Base-by-base conservation (phyloP, 495 filamentous ascomycete species). In the Penicillium simplicissimum region DNA sequence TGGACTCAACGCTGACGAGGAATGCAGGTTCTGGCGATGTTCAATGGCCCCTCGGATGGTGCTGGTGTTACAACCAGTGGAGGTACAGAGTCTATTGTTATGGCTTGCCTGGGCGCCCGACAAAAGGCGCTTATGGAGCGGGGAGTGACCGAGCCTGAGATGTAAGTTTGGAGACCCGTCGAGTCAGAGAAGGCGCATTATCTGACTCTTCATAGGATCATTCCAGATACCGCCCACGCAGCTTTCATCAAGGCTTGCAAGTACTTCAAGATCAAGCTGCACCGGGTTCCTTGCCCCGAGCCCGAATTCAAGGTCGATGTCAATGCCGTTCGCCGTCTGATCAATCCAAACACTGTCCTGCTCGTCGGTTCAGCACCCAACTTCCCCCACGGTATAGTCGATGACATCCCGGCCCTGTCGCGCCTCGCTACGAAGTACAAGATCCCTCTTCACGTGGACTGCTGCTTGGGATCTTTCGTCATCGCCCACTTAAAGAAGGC, bases 381-480 rank as follows among this genome's bases (percentile, higher is more conserved):
- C 75, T 99, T 96, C 79, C 95, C 95, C 42, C 96, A 99, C 69
- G 95, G 95, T 53, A 96, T 98, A 69, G 92, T 98, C 64, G 95
- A 98, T 72, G 92, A 98, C 73, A 98, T 98, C 60, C 71, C 89
- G 3, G 83, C 85, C 31, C 84, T 98, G 38, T 97, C 93, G 45
- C 90, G 88, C 47, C 84, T 99, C 13, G 96, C 95, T 0, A 71
- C 90, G 11, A 85, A 85, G 67, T 86, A 88, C 45, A 87, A 86
- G 66, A 80, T 97, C 21, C 94, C 94, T 1, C 85, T 98, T 3
- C 95, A 99, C 71, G 95, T 99, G 40, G 95, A 99, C 75, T 97
- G 93, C 82, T 99, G 95, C 71, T 83, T 99, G 21, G 95, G 95
- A 47, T 96, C 92, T 38, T 98, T 99, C 81, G 78, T 98, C 34